Conservation (phyloP, 2,329 filamentous ascomycete species). For the Cercospora janseana region DNA sequence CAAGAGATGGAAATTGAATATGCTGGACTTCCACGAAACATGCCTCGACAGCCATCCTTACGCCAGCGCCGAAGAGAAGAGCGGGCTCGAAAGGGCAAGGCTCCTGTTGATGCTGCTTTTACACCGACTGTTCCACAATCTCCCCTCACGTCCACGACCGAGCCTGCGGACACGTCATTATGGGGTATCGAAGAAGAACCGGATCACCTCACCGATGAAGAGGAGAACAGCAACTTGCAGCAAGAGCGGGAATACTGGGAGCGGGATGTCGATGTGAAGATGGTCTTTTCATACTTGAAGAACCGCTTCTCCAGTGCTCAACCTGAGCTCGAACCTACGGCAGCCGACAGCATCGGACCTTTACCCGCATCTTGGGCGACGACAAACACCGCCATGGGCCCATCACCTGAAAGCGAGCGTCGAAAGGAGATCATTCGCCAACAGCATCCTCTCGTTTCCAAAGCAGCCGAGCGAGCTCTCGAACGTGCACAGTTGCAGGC, state of each 20-base stretch:
- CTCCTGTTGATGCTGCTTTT: conserved; percentile 32
- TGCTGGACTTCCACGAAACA: conserved; percentile 63
- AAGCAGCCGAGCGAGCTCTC: conserved; percentile 47
- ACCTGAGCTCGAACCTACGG: conserved; percentile 7
- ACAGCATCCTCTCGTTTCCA: conserved; percentile 80
- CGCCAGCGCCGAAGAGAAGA: conserved; percentile 30
- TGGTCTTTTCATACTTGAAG: conserved; percentile 85
- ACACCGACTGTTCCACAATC: conserved; percentile 35
- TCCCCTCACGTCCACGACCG: conserved; percentile 31
- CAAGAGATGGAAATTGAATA: conserved; percentile 61
- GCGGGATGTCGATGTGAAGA: conserved; percentile 81
- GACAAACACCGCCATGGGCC: conserved; percentile 44
- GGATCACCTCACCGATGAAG: conserved; percentile 35
- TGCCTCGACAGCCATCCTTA: conserved; percentile 26
- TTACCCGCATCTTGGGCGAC: conserved; percentile 39
- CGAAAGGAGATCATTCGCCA: conserved; percentile 82
- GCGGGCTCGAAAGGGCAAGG: conserved; percentile 15
- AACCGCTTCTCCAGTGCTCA: conserved; percentile 63
- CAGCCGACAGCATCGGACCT: conserved; percentile 31
- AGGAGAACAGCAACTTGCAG: conserved; percentile 30
- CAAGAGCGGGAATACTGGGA: conserved; percentile 81
- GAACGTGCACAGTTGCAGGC: conserved; percentile 35
- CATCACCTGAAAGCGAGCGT: conserved; percentile 61
- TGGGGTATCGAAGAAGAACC: conserved; percentile 67
- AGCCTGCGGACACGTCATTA: conserved; percentile 52